Base-by-base conservation (phyloP, 2,329 filamentous ascomycete species). In the Microdochium paspali region DNA sequence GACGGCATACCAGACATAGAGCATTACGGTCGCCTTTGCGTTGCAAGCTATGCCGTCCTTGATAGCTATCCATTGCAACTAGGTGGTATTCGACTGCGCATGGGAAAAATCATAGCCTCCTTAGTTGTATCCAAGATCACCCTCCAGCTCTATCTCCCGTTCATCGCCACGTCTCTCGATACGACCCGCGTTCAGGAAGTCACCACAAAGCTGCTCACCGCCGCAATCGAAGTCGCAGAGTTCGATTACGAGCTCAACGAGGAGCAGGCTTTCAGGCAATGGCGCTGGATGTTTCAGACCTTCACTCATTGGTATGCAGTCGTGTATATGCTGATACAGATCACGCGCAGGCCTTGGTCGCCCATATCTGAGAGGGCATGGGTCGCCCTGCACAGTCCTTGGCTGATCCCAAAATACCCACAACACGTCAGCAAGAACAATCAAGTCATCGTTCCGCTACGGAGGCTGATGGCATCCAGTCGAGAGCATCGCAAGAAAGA, bases 101-200 rank as follows among this genome's bases (percentile, higher is more conserved):
- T 69, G 0, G 55, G 56, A 1, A 50, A 68, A 3, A 85, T 84
- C 24, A 72, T 87, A 23, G 76, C 80, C 3, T 78, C 85, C 10
- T 71, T 91, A 26, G 80, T 90, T 51, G 78, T 90, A 66, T 82
- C 82, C 46, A 91, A 90, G 64, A 80, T 90, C 70, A 87, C 83
- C 68, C 72, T 93, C 30, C 76, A 90, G 50, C 76, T 88, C 2
- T 86, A 91, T 57, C 82, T 91, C 55, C 85, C 86, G 0, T 74
- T 84, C 56, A 79, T 85, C 26, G 77, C 81, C 46, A 73, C 74
- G 28, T 76, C 80, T 24, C 71, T 74, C 10, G 73, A 72, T n/a
- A 64, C 70, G 9, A 72, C 71, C 24, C 68, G 85, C 7, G 76
- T 79, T 0, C 72, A 77, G 45, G 81, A 82, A 44, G 78, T 79